Evolutionary conservation across 2,329 filamentous ascomycete species (phyloP).

Genomic region (Alternaria tenuissima): DNA sequence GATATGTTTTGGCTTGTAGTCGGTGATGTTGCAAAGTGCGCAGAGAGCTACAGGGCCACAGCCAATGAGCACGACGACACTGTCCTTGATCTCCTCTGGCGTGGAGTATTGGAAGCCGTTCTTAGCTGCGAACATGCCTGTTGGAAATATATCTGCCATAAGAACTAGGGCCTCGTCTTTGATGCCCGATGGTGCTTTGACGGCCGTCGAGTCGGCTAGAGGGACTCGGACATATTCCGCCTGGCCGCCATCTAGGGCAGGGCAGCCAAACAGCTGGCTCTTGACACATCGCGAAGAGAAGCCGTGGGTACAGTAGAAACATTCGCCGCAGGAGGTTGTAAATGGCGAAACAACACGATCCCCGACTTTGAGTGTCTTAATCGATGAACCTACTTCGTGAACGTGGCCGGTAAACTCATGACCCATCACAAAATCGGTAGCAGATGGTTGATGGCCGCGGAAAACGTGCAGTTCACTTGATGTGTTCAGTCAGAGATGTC

Average conservation of each 20-base stretch:
- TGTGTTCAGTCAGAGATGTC: slow-evolving; percentile 11
- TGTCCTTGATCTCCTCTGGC: slow-evolving; percentile 66
- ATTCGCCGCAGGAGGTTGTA: slow-evolving; percentile 68
- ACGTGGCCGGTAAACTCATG: slow-evolving; percentile 88
- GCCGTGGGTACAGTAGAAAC: slow-evolving; percentile 84
- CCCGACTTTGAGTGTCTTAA: slow-evolving; percentile 74
- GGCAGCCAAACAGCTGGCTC: slow-evolving; percentile 73
- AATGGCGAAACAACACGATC: slow-evolving; percentile 86
- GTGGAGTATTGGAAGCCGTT: slow-evolving; percentile 76
- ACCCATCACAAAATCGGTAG: slow-evolving; percentile 73
- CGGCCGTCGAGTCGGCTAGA: slow-evolving; percentile 79
- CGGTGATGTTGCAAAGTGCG: slow-evolving; percentile 78
- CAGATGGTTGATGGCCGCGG: slow-evolving; percentile 78
- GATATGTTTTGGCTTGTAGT: slow-evolving; percentile 76
- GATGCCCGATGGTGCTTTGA: slow-evolving; percentile 75
- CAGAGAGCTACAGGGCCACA: slow-evolving; percentile 85
- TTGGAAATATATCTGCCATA: slow-evolving; percentile 93
- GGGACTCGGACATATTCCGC: slow-evolving; percentile 80
- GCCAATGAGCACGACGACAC: slow-evolving; percentile 80
- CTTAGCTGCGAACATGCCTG: slow-evolving; percentile 80
- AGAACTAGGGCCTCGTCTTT: slow-evolving; percentile 78
- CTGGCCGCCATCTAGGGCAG: slow-evolving; percentile 76
- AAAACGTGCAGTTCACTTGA: slow-evolving; percentile 83
- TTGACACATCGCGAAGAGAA: slow-evolving; percentile 80
- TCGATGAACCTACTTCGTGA: slow-evolving; percentile 70